Conservation (phyloP, 2,329 filamentous ascomycete genomes). For the Paracorniculantispora psalliotae region DNA sequence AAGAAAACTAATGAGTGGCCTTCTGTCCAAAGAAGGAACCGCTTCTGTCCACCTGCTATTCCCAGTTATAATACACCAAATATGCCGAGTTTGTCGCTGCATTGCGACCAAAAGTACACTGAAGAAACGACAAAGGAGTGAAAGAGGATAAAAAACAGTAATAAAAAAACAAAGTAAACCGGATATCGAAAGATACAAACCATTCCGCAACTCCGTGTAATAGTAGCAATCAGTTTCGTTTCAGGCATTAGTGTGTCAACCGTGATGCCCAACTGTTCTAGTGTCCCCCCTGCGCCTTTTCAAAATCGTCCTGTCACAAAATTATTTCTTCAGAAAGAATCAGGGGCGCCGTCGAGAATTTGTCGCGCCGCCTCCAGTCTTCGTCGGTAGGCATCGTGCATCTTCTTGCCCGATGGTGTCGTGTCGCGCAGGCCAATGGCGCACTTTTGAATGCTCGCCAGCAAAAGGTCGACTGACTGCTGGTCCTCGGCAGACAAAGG, state of each 20-base stretch:
- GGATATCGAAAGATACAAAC: slow-evolving; percentile 9
- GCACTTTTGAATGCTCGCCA: slow-evolving; percentile 56
- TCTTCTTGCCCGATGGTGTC: slow-evolving; percentile 48
- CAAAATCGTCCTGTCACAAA: not conserved
- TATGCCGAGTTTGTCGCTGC: not conserved
- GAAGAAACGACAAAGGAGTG: not conserved
- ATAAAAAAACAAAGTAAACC: slow-evolving; percentile 9
- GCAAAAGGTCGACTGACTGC: slow-evolving; percentile 53
- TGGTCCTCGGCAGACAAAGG: slow-evolving; percentile 52
- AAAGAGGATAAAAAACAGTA: not conserved
- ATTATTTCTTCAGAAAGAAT: slow-evolving; percentile 9
- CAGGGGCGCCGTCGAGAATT: slow-evolving; percentile 61
- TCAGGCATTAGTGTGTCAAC: slow-evolving; percentile 4
- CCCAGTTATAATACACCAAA: slow-evolving; percentile 9
- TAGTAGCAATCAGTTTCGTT: slow-evolving; percentile 9
- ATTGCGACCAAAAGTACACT: not conserved
- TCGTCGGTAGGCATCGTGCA: slow-evolving; percentile 58
- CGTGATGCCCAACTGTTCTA: not conserved
- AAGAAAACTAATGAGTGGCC: not conserved
- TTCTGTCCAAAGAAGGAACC: not conserved
- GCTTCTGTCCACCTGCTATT: not conserved
- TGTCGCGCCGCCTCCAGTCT: slow-evolving; percentile 70
- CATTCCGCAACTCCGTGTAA: slow-evolving; percentile 9
- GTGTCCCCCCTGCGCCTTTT: not conserved
- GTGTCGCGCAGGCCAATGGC: slow-evolving; percentile 54